Base-by-base conservation (phyloP, 1,139 yeast genomes). In the Diutina scorzettiae region DNA sequence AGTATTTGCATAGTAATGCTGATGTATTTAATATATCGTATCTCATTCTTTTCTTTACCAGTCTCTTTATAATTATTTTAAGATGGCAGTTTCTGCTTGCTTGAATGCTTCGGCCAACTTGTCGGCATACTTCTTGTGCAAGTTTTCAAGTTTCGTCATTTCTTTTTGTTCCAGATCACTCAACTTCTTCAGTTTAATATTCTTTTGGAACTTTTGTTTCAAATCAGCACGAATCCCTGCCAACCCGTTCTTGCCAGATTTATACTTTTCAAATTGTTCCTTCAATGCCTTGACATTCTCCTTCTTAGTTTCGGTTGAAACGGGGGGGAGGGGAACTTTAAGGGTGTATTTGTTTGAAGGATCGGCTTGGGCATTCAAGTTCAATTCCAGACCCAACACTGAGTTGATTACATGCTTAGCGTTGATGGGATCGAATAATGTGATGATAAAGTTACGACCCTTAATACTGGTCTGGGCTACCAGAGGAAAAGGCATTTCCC, bases 381-480 rank as follows among this genome's bases (percentile, higher is more conserved):
- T 83, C 55, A 85, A 60, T 11, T 74, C 75, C 0, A 89, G 69
- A 1, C 74, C 81, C 47, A 86, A 58, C 33, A 89, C 78, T 0
- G 87, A 70, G 46, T 85, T 78, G 40, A 81, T 70, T 23, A 89
- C 73, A 47, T 73, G 70, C 53, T 84, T 82, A 23, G 77, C 71
- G 50, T 84, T 72, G 42, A 66, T 66, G 9, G 95, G 93, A 52
- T 87, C 96, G 58, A 81, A 89, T 2, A 87, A 91, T 0, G 95
- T 86, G 25, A 89, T 72, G 40, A 76, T 63, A 42, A 83, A 66
- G 45, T 77, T 69, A 52, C 85, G 70, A 44, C 75, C 72, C 52
- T 85, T 82, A 43, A 79, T 54, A 0, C 85, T 70, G 6, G 94
- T 78, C 47, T 84, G 83, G 1, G 96, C 96, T 27, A 87, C 60